Conservation (phyloP, 192 early-diverging fungal species). For the Borealophlyctis nickersoniae region DNA sequence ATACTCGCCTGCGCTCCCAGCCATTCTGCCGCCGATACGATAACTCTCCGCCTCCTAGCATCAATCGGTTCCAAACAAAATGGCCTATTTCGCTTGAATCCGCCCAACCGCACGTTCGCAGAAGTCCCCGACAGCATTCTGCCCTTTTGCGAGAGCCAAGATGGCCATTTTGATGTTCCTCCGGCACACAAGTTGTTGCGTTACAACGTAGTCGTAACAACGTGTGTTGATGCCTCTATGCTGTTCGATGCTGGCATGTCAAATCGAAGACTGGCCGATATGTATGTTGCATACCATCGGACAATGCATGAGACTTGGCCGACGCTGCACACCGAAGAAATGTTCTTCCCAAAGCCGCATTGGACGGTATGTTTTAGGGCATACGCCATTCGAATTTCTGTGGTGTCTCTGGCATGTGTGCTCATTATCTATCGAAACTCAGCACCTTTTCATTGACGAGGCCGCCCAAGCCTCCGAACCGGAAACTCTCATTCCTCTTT, state of each 20-base stretch:
- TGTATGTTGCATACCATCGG: neutral
- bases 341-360: neutral
- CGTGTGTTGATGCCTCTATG: conserved; percentile 45
- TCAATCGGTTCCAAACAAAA: conserved; percentile 31
- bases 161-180: conserved; percentile 41
- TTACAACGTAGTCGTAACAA: conserved; percentile 50
- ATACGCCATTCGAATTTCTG: too few relatives aligned
- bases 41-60: conserved; percentile 42
- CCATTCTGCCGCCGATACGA: conserved; percentile 51
- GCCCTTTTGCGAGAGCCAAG: conserved; percentile 39
- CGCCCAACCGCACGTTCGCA: conserved; percentile 37
- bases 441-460: conserved; percentile 55
- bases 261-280: conserved; percentile 19
- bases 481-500: conserved; percentile 46
- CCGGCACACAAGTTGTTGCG: conserved; percentile 32
- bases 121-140: conserved; percentile 42
- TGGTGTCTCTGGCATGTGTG: too few relatives aligned
- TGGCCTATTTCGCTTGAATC: conserved; percentile 49
- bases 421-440: neutral
- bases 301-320: neutral
- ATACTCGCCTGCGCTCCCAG: conserved; percentile 55
- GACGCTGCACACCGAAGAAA: conserved; percentile 3
- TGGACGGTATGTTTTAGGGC: conserved; percentile 20
- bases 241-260: conserved; percentile 42
- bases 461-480: conserved; percentile 57